Evolutionary conservation across 495 filamentous ascomycete genomes (phyloP).

Genomic region (Cudoniella acicularis): DNA sequence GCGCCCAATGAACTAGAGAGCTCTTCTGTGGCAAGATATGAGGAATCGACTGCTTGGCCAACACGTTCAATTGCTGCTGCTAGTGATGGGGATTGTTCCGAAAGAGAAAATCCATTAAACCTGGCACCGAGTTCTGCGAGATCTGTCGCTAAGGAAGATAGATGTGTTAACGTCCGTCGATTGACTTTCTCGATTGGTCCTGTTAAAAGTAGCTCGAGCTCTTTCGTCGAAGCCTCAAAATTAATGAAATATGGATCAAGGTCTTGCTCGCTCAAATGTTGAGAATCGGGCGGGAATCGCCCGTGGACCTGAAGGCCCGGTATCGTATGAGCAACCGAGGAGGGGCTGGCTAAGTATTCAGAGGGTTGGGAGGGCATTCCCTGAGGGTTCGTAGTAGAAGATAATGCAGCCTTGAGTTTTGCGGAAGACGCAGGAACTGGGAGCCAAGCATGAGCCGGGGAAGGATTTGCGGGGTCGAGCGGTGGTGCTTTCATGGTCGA

Average conservation of each 20-base stretch:
- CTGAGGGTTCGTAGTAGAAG: constrained; percentile 36
- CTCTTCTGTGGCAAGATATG: constrained; percentile 94
- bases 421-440: constrained; percentile 81
- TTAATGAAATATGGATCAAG: constrained; percentile 92
- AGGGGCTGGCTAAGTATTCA: constrained; percentile 40
- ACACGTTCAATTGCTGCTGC: constrained; percentile 92
- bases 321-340: constrained; percentile 51
- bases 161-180: constrained; percentile 77
- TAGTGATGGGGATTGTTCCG: constrained; percentile 80
- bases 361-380: constrained; percentile 44
- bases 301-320: constrained; percentile 65
- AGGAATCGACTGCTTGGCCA: constrained; percentile 91
- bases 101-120: constrained; percentile 96
- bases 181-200: constrained; percentile 96
- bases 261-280: constrained; percentile 77
- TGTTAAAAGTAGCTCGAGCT: constrained; percentile 79
- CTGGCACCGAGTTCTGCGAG: constrained; percentile 87
- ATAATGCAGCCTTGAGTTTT: constrained; percentile 65
- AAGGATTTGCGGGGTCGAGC: constrained; percentile 85
- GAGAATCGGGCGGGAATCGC: constrained; percentile 78
- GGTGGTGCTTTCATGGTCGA: constrained; percentile 90
- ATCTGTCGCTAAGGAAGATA: constrained; percentile 78
- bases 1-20: constrained; percentile 77
- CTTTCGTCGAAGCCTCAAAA: constrained; percentile 83
- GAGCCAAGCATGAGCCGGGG: constrained; percentile 81